phyloP scores from a whole-genome alignment of 2,329 filamentous ascomycete genomes.

The Alternaria ventricosa region DNA sequence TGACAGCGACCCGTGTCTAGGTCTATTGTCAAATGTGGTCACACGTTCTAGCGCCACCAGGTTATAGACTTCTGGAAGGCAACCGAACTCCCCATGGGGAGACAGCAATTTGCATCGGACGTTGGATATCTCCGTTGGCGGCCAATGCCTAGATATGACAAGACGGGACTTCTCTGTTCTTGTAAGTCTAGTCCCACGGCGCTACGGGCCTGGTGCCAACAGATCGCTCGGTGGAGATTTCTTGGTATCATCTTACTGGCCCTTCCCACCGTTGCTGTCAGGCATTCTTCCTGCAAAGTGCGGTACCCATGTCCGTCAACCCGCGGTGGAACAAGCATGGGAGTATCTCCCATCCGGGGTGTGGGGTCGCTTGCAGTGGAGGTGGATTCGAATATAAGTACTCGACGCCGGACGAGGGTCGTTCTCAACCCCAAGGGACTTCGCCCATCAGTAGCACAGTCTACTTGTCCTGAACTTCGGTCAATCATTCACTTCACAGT shows the following conservation, averaged over 20 bases:
- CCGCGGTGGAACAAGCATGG: slow-evolving; percentile 4
- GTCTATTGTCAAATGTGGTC: slow-evolving; percentile 11
- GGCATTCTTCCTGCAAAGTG: slow-evolving; percentile 19
- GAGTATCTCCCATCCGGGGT: neutral
- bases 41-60: slow-evolving; percentile 11
- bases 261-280: slow-evolving; percentile 12
- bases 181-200: slow-evolving; percentile 23
- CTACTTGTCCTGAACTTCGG: neutral
- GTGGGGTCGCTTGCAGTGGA: slow-evolving; percentile 3
- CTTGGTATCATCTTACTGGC: slow-evolving; percentile 25
- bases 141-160: slow-evolving; percentile 7
- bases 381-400: slow-evolving; percentile 26
- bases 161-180: slow-evolving; percentile 11
- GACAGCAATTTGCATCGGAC: slow-evolving; percentile 19
- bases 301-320: slow-evolving; percentile 24
- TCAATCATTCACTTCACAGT: neutral
- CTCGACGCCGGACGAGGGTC: slow-evolving; percentile 14
- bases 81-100: slow-evolving; percentile 20
- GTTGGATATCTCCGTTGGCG: slow-evolving; percentile 16
- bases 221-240: slow-evolving; percentile 24
- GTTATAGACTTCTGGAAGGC: slow-evolving; percentile 18
- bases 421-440: slow-evolving; percentile 19
- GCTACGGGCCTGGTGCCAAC: slow-evolving; percentile 31
- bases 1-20: neutral
- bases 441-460: slow-evolving; percentile 18